Evolutionary conservation across 768 basidiomycete species (phyloP), one percentile per base, ranked within the genome.

Genomic region (Coprinopsis sp.): DNA sequence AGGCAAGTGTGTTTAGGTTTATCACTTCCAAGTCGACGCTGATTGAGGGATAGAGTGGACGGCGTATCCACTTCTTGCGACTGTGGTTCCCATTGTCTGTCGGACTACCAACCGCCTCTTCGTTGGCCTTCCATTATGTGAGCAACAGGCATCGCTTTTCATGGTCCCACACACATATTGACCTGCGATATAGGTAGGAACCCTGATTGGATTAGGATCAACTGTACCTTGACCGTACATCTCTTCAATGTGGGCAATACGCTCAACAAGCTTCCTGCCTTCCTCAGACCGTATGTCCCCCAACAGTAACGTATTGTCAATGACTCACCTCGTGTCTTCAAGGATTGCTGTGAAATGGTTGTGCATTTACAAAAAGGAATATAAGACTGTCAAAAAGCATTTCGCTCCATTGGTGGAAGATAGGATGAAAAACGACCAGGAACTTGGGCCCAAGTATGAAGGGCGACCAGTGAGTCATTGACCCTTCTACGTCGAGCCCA

Each of bases 121-220:
- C 38, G 70, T 78, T 3, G 77, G 75, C 0, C 54, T 65, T 21
- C 71, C 73, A 1, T 33, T 68, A 1, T 74, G 74, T 72, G 34
- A 6, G 69, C 33, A 33, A n/a, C n/a, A n/a, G n/a, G 22, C 8
- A 31, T 3, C 18, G 11, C 11, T 51, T n/a, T 33, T 19, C 24
- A n/a, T 33, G 33, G 18, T 12, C 21, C 30, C n/a, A n/a, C 22
- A n/a, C n/a, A n/a, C 34, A 6, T 38, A 2, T 10, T 18, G 13
- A 13, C 8, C 12, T 16, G 13, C 36, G 13, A 11, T 3, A 10
- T 41, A 77, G 75, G 75, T 52, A 59, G 68, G 1, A 51, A 77
- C 48, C 51, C 54, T 3, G 71, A 69, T n/a, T 79, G 69, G 49
- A 55, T 64, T n/a, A 51, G 54, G 10, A 48, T 72, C 14, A 61